A percentile compares a stretch with the other conserved stretches of the same genome.
phyloP scores from a whole-genome alignment of 2,329 filamentous ascomycete species.

The Colletotrichum sp. region DNA sequence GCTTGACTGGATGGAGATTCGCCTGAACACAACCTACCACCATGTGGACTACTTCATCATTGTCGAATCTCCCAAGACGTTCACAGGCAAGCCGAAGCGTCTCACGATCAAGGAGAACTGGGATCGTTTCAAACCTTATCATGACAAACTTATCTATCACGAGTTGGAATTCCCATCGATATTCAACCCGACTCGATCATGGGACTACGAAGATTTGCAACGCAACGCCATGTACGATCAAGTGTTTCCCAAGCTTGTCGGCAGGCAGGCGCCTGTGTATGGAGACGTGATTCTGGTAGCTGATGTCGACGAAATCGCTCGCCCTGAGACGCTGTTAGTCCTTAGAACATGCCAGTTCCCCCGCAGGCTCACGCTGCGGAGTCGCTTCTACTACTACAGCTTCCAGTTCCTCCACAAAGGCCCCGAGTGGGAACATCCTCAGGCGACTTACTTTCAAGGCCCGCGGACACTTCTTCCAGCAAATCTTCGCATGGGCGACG shows the following conservation, averaged over 20 bases:
- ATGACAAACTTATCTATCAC: conserved; percentile 65
- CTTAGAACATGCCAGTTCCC: conserved; percentile 60
- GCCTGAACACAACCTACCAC: conserved; percentile 61
- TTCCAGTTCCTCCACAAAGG: conserved; percentile 55
- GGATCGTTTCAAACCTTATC: conserved; percentile 55
- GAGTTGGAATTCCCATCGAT: conserved; percentile 24
- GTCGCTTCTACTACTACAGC: conserved; percentile 62
- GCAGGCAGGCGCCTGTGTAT: conserved; percentile 41
- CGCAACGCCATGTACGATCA: conserved; percentile 64
- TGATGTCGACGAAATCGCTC: conserved; percentile 66
- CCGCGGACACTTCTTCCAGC: conserved; percentile 55
- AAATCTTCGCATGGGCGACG: conserved; percentile 52
- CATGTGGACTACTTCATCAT: conserved; percentile 71
- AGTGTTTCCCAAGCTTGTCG: conserved; percentile 54
- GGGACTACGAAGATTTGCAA: conserved; percentile 58
- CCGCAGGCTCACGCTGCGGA: conserved; percentile 55
- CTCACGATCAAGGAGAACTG: conserved; percentile 60
- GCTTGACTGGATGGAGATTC: conserved; percentile 70
- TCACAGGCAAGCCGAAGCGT: conserved; percentile 61
- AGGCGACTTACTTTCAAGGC: conserved; percentile 59
- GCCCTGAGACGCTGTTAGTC: conserved; percentile 52
- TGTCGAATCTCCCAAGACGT: conserved; percentile 63
- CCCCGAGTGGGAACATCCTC: conserved; percentile 60
- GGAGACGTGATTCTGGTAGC: conserved; percentile 65
- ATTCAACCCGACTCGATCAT: conserved; percentile 32